Conservation (phyloP, 2,329 filamentous ascomycete species). For the Tolypocladium tropicale region DNA sequence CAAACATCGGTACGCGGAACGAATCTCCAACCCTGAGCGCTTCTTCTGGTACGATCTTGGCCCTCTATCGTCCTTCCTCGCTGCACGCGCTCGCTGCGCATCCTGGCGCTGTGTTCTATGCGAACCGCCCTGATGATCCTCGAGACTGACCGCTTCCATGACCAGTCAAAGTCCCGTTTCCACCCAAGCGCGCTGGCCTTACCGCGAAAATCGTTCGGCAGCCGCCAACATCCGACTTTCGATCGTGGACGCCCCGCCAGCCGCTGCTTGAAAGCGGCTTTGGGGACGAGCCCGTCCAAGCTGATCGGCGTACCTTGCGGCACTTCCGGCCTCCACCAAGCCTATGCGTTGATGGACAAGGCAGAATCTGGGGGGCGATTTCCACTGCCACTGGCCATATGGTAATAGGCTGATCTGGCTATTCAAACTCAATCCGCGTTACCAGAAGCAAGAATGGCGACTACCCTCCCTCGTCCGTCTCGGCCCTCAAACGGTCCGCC, state of each 20-base stretch:
- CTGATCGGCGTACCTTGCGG: not conserved
- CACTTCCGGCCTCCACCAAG: not conserved
- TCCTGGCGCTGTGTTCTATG: not conserved
- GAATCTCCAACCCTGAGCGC: not conserved
- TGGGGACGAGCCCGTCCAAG: not conserved
- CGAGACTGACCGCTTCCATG: not conserved
- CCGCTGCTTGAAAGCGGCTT: not conserved
- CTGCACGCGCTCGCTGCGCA: not conserved
- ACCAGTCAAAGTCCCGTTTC: not conserved
- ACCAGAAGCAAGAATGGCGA: constrained; percentile 20
- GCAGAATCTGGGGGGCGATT: not conserved
- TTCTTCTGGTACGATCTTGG: not conserved
- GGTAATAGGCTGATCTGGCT: not conserved
- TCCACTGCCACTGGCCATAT: not conserved
- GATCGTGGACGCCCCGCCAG: not conserved
- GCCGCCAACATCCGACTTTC: not conserved
- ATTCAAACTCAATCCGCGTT: not conserved
- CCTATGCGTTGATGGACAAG: constrained; percentile 3
- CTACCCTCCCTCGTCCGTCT: constrained; percentile 55
- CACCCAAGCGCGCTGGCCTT: not conserved
- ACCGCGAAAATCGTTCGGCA: not conserved
- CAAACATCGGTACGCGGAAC: not conserved
- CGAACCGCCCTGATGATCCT: not conserved
- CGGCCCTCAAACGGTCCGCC: constrained; percentile 62
- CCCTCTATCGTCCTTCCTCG: not conserved